Percentiles rank a stretch among this genome's conserved stretches.
phyloP scores from a whole-genome alignment of 768 basidiomycete genomes.

The Russula abietina region DNA sequence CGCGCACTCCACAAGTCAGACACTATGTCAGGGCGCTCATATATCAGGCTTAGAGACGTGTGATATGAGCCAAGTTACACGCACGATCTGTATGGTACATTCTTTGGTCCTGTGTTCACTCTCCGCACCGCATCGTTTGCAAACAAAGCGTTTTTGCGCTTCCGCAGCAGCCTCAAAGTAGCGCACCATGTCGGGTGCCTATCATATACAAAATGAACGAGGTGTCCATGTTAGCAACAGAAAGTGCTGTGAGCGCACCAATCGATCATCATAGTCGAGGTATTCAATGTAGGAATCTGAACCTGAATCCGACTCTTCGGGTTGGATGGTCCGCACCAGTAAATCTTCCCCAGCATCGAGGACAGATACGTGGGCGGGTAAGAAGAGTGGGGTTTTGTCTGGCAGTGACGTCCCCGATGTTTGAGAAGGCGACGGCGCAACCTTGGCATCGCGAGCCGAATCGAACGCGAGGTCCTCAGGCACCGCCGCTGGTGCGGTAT shows the following conservation, averaged over 20 bases:
- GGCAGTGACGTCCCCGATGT: conserved; percentile 12
- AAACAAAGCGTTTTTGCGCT: conserved; percentile 47
- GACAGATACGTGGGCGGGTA: conserved; percentile 68
- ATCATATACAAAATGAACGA: neutral
- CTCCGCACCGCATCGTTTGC: conserved; percentile 74
- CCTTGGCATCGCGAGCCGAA: conserved; percentile 17
- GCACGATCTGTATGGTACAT: conserved; percentile 69
- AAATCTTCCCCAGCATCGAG: conserved; percentile 34
- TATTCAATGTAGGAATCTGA: conserved; percentile 70
- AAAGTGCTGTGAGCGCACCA: conserved; percentile 35
- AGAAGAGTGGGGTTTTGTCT: conserved; percentile 35
- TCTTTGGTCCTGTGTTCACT: conserved; percentile 60
- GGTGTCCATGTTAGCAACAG: neutral
- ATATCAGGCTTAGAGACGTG: neutral
- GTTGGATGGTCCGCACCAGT: conserved; percentile 43
- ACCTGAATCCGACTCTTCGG: conserved; percentile 47
- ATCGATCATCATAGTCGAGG: conserved; percentile 61
- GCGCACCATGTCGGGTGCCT: conserved; percentile 49
- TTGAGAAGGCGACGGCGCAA: conserved; percentile 4
- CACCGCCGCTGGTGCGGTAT: conserved; percentile 39
- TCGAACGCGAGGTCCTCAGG: conserved; percentile 26
- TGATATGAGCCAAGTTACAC: conserved; percentile 29
- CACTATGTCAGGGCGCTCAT: conserved; percentile 42
- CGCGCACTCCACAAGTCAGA: conserved; percentile 70
- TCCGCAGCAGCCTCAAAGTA: conserved; percentile 54